phyloP scores from a whole-genome alignment of 192 early-diverging fungal genomes.

The Coemansia sp. region DNA sequence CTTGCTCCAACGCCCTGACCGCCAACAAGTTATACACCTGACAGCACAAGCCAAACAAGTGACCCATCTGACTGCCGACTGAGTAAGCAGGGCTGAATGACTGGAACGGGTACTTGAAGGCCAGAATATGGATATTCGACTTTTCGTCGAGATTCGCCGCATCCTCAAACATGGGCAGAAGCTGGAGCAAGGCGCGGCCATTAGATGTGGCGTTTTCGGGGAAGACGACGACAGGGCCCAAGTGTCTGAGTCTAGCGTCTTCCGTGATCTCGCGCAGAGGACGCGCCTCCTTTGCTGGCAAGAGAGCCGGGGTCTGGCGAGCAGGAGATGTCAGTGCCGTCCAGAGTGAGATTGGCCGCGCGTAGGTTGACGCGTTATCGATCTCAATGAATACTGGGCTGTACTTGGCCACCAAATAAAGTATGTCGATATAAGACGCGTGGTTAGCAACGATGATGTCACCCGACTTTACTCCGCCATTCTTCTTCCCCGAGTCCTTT shows the following conservation, averaged over 20 bases:
- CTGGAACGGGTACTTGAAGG: slow-evolving; percentile 34
- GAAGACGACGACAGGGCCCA: slow-evolving; percentile 48
- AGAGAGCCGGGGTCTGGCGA: slow-evolving; percentile 29
- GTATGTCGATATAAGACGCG: slow-evolving; percentile 77
- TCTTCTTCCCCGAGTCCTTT: neutral
- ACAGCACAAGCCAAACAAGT: slow-evolving; percentile 60
- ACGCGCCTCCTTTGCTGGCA: slow-evolving; percentile 31
- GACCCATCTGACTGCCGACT: slow-evolving; percentile 57
- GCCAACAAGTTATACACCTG: slow-evolving; percentile 54
- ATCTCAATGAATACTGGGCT: slow-evolving; percentile 54
- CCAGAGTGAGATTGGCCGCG: slow-evolving; percentile 29
- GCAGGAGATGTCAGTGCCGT: slow-evolving; percentile 31
- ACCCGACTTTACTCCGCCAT: slow-evolving; percentile 52
- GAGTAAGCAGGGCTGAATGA: slow-evolving; percentile 41
- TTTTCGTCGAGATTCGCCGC: slow-evolving; percentile 59
- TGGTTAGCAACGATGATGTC: slow-evolving; percentile 82
- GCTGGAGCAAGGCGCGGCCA: slow-evolving; percentile 79
- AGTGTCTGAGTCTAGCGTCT: slow-evolving; percentile 18
- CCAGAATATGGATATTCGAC: slow-evolving; percentile 58
- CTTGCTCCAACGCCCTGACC: slow-evolving; percentile 58
- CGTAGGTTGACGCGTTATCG: slow-evolving; percentile 40
- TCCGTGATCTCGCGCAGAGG: slow-evolving; percentile 30
- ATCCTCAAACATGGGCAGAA: slow-evolving; percentile 70
- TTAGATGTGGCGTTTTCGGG: slow-evolving; percentile 75
- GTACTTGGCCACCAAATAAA: slow-evolving; percentile 71